These are phyloP conservation scores for Toxicodendron radicans DNA, from an alignment of 345 rosid species.

Conservation along the genomic window DNA sequence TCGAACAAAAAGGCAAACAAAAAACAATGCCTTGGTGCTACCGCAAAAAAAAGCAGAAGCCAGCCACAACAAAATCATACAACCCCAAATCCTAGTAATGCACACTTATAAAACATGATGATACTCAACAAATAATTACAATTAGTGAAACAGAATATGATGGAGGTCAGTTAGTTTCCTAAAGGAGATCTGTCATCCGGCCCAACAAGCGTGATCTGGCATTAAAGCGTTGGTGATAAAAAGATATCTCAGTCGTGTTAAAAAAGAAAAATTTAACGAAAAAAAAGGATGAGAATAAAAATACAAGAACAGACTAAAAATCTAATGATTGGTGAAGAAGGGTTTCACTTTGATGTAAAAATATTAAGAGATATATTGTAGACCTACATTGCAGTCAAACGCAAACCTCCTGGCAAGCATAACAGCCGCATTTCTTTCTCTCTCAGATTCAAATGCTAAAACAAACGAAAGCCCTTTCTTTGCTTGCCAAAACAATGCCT, in stretches of 20 bases:
- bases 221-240: constrained; percentile 10
- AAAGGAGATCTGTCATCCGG: constrained; percentile 56
- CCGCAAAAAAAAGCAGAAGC: constrained; percentile 5
- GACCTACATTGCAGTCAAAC: constrained; percentile 91
- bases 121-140: constrained; percentile 44
- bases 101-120: constrained; percentile 35
- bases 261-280: too few relatives aligned
- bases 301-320: background rate
- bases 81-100: constrained; percentile 28
- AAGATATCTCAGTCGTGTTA: background rate
- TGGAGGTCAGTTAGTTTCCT: constrained; percentile 25
- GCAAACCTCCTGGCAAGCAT: constrained; percentile 97
- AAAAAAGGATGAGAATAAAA: background rate
- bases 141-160: constrained; percentile 16
- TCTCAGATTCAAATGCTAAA: constrained; percentile 81
- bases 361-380: background rate
- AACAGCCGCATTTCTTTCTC: constrained; percentile 87
- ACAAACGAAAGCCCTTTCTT: constrained; percentile 72
- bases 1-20: constrained; percentile 36
- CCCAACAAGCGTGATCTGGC: constrained; percentile 59
- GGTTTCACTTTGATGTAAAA: background rate
- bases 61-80: constrained; percentile 26
- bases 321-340: background rate
- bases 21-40: constrained; percentile 36
- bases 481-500: constrained; percentile 91